Base-by-base conservation (phyloP, 441 rosid genomes). In the Biscutella auriculata region DNA sequence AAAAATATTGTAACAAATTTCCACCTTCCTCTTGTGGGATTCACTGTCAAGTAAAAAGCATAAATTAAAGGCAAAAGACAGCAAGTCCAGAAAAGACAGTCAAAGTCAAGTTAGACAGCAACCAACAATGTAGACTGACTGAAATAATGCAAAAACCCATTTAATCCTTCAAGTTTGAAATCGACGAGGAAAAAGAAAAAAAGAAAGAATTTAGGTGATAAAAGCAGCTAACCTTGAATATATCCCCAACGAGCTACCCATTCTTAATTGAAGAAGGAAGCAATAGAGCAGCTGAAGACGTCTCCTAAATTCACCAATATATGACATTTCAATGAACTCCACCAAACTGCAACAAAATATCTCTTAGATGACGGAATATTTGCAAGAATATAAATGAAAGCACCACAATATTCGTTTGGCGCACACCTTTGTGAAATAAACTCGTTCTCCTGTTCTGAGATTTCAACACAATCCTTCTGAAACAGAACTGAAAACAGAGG, bases 261-360 rank as follows among this genome's bases (percentile, higher is more conserved):
- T 53, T 60, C 53, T 74, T 65, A 94, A 75, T 66, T 94, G 97
- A 72, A 87, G 84, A 67, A 83, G 79, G 72, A 93, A 85, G 48
- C 91, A 80, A 73, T 76, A 78, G 68, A 94, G 82, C 68, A 94
- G 95, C 65, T 85, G 90, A 60, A 94, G 89, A 30, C 99, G 95
- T 57, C 70, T 81, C 75, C 73, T 78, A 68, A 87, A 90, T 80
- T 94, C 99, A 62, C 97, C 97, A 53, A 87, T 44, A 69, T 86
- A 87, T 28, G 96, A 87, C 57, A 86, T 85, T 72, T 74, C 87
- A 50, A 94, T 70, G 64, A 94, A 87, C 74, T 84, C 95, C 74
- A 79, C 78, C 82, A 94, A 81, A 79, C 99, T 94, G 87, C 76
- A 76, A 55, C 27, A 67, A 53, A 11, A 40, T 59, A 56, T 60